These are phyloP conservation scores for Puccinia coronata DNA, from an alignment of 1,284 basidiomycete genomes.

Conservation along the genomic window DNA sequence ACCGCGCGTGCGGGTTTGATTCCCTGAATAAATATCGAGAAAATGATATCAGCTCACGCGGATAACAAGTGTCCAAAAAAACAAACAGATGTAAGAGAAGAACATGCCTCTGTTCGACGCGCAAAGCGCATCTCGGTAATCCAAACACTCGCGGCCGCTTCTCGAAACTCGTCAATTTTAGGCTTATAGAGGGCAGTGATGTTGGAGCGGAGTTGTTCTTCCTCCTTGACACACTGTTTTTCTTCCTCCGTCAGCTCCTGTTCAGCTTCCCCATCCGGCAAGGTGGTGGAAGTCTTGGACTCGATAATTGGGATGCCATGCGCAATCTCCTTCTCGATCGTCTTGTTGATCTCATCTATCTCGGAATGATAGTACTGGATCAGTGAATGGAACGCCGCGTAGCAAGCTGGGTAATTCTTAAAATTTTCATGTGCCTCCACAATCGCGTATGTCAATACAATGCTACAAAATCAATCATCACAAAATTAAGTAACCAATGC, in stretches of 20 bases:
- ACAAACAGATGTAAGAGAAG: neutral
- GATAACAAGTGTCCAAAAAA: neutral
- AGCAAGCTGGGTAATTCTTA: slow-evolving; percentile 55
- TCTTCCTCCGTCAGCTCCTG: slow-evolving; percentile 60
- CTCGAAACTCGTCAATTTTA: slow-evolving; percentile 62
- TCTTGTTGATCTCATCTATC: slow-evolving; percentile 69
- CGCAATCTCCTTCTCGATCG: slow-evolving; percentile 61
- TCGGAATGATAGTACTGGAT: slow-evolving; percentile 70
- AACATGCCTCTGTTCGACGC: slow-evolving; percentile 70
- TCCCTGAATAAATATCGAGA: slow-evolving; percentile 60
- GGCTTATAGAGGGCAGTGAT: slow-evolving; percentile 57
- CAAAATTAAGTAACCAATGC: neutral
- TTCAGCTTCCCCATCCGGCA: slow-evolving; percentile 57
- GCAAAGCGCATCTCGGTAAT: slow-evolving; percentile 91
- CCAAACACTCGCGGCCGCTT: slow-evolving; percentile 64
- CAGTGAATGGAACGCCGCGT: slow-evolving; percentile 66
- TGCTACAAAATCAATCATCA: slow-evolving; percentile 16
- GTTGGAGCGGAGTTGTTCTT: slow-evolving; percentile 59
- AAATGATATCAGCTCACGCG: neutral
- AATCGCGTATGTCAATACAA: slow-evolving; percentile 49
- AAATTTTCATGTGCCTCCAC: slow-evolving; percentile 52
- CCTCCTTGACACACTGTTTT: slow-evolving; percentile 55
- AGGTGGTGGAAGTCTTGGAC: slow-evolving; percentile 54
- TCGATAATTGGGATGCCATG: slow-evolving; percentile 56
- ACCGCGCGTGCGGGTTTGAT: slow-evolving; percentile 74